Evolutionary conservation across 306 rosid genomes (phyloP), one percentile per base, ranked within the genome.

Genomic region (Corylus avellana): DNA sequence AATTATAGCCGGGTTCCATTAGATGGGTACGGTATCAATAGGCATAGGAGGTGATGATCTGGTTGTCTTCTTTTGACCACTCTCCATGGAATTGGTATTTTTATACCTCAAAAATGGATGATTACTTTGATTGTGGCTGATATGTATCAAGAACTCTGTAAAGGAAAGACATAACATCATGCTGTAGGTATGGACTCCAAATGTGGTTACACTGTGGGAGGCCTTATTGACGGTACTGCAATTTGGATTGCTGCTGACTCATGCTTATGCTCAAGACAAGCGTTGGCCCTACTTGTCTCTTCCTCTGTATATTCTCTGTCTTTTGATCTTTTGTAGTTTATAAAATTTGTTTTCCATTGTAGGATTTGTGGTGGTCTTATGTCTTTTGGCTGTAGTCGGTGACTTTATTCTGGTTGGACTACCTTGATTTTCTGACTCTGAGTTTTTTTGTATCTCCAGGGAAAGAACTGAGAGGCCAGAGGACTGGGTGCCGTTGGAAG

Each of bases 241-340:
- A 78, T 95, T 90, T 78, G 98, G 93, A 72, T 85, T 92, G 78
- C 85, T 95, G 80, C 86, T 95, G 85, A 89, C 67, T 51, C 97
- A 92, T 87, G 98, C 98, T 77, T 94, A 95, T 87, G 98, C 96
- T 80, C 98, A 95, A 87, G 98, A 95, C 87, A 92, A 90, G 89
- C 93, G 85, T n/a, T 92, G 98, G 98, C 97, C 93, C 47, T 91
- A 90, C 87, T 25, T 95, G 72, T 91, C 98, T 77, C 83, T 95
- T 76, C 97, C 98, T 22, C 57, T 91, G 97, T 95, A 91, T 81
- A 93, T 73, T 66, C 37, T 57, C 63, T 81, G 66, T 62, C 69
- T 67, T 73, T 32, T 64, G 22, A 32, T 50, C 70, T 69, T 73
- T 72, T 54, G 56, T n/a, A 22, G 39, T 73, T 55, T 56, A 22